Evolutionary conservation across 495 filamentous ascomycete species (phyloP).

Genomic region (Amphirosellinia nigrospora): DNA sequence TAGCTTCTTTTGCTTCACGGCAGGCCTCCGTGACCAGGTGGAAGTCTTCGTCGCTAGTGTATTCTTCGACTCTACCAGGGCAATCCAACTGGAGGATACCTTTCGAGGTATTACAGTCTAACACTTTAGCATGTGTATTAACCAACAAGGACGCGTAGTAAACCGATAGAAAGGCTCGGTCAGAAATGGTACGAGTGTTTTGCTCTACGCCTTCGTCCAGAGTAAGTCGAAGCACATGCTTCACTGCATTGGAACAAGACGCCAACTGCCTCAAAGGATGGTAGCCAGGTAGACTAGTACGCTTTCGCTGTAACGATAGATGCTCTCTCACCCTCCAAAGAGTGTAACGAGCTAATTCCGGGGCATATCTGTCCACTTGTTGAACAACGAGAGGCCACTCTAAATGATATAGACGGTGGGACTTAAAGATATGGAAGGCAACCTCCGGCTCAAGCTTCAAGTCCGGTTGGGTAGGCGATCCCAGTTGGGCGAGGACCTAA

Average conservation of each 20-base stretch:
- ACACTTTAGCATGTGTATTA: background rate
- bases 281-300: background rate
- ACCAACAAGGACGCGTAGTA: background rate
- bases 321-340: background rate
- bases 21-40: background rate
- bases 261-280: background rate
- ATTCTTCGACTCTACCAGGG: background rate
- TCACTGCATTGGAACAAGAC: conserved; percentile 2
- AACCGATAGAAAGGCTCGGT: background rate
- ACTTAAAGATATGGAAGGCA: background rate
- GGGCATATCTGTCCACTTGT: background rate
- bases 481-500: background rate
- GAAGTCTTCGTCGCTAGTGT: background rate
- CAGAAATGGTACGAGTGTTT: background rate
- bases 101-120: background rate
- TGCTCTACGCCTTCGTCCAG: background rate
- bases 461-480: background rate
- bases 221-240: background rate
- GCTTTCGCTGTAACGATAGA: background rate
- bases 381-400: background rate
- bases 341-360: background rate
- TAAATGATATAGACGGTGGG: background rate
- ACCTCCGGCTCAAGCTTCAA: background rate
- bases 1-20: background rate
- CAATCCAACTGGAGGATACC: conserved; percentile 7